Evolutionary conservation across 768 basidiomycete genomes (phyloP), one percentile per base, ranked within the genome.

Genomic region (Phaeotremella skinneri): DNA sequence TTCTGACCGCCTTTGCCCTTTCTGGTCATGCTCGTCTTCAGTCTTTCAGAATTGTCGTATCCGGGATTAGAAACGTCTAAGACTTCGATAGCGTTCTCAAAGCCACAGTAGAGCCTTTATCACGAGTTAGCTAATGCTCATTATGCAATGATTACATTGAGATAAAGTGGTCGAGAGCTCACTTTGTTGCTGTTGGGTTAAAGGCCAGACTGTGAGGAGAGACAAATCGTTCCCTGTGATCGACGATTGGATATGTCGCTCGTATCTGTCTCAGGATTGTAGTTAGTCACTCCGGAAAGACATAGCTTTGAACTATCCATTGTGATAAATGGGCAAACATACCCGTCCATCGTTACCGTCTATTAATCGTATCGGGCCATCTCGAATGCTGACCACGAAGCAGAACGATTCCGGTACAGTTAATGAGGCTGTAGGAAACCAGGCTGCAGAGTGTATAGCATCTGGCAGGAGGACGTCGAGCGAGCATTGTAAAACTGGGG

Each of bases 171-270:
- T 9, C n/a, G 20, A 4, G 1, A 52, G 67, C 81, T 54, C 56
- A 91, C 91, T 82, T 87, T 32, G 85, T 80, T 0, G 83, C 85
- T 3, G 82, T 78, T 1, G 81, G 74, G 65, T 89, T 89, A 77
- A 96, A 97, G 0, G 87, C 81, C 58, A 97, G 80, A 64, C 85
- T 84, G 55, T 91, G 87, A 0, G 94, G 92, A 0, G 90, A 91
- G 39, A 96, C 81, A 54, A 90, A 85, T 30, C 92, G 83, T 78
- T 97, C 94, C n/a, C 88, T 81, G 68, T 98, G 93, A 74, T 97
- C 92, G 9, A 97, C 83, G 37, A 97, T 94, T 39, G 81, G 81
- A 75, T 98, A 97, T 0, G 90, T 92, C 0, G 92, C 94, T 17
- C 93, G 84, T 20, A 90, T 82, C 93, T 96, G 70, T 21, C 16